Conservation (phyloP, 495 filamentous ascomycete species). For the Neurospora sp. region DNA sequence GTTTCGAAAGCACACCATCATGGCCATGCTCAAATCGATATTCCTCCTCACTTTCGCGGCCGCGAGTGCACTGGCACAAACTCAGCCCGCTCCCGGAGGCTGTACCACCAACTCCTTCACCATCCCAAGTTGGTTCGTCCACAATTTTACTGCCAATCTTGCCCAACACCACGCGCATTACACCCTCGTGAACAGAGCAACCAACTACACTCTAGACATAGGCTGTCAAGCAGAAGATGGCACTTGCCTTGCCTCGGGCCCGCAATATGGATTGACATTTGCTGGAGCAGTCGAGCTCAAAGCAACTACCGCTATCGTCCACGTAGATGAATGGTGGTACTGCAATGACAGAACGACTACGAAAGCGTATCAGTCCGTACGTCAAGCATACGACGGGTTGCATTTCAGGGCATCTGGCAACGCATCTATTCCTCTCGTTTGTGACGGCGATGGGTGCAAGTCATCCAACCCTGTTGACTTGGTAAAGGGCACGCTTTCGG, state of each 20-base stretch:
- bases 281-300: neutral
- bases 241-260: constrained; percentile 2
- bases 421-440: constrained; percentile 2
- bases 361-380: neutral
- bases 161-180: constrained; percentile 6
- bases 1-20: neutral
- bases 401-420: constrained; percentile 11
- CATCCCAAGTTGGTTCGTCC: constrained; percentile 16
- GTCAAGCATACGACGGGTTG: neutral
- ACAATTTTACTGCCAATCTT: constrained; percentile 3
- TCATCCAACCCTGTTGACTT: constrained; percentile 8
- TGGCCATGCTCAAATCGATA: neutral
- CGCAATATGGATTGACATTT: neutral
- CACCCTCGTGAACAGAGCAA: constrained; percentile 19
- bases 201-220: constrained; percentile 11
- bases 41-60: neutral
- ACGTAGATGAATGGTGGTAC: constrained; percentile 11
- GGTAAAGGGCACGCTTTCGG: constrained; percentile 9
- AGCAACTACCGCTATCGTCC: neutral
- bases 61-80: neutral
- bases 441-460: neutral
- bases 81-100: neutral
- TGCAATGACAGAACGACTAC: constrained; percentile 8
- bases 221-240: constrained; percentile 2
- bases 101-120: constrained; percentile 17